A percentile compares a stretch with the other conserved stretches of the same genome.
Conservation (phyloP, 352 stramenopile genomes). For the Phytopythium boreale region DNA sequence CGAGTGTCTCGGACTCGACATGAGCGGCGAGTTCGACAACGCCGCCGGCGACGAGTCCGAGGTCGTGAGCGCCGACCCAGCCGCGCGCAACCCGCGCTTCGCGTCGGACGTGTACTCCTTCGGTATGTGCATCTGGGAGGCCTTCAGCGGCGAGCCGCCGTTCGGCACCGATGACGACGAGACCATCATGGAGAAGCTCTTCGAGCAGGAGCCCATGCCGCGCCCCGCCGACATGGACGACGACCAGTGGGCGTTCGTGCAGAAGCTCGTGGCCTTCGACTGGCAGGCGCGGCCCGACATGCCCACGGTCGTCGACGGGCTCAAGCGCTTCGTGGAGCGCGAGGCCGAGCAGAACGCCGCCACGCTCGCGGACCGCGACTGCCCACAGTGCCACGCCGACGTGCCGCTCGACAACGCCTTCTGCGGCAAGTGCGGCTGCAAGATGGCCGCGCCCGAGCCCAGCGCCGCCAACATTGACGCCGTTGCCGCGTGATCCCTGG, state of each 20-base stretch:
- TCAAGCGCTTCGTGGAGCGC: constrained; percentile 16
- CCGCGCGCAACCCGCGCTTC: constrained; percentile 17
- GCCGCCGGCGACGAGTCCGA: background rate
- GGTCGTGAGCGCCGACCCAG: background rate
- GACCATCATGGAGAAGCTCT: constrained; percentile 19
- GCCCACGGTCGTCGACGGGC: constrained; percentile 10
- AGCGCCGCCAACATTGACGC: background rate
- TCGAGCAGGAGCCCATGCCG: constrained; percentile 11
- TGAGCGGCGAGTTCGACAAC: background rate
- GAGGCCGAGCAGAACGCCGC: constrained; percentile 18
- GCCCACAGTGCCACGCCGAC: constrained; percentile 14
- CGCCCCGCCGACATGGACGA: constrained; percentile 17
- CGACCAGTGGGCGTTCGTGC: constrained; percentile 22
- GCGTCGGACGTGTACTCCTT: constrained; percentile 39
- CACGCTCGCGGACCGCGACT: constrained; percentile 15
- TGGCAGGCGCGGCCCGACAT: constrained; percentile 18
- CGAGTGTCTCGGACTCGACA: constrained; percentile 25
- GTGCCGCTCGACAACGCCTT: constrained; percentile 21
- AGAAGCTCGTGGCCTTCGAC: constrained; percentile 13
- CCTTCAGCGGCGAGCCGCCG: constrained; percentile 21
- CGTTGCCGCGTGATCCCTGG: background rate
- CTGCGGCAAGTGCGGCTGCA: constrained; percentile 20
- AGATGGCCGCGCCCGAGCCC: background rate
- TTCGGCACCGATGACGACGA: constrained; percentile 24
- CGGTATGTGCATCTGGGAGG: constrained; percentile 36